phyloP scores from a whole-genome alignment of 2,329 filamentous ascomycete species.

The Colletotrichum acutatum region DNA sequence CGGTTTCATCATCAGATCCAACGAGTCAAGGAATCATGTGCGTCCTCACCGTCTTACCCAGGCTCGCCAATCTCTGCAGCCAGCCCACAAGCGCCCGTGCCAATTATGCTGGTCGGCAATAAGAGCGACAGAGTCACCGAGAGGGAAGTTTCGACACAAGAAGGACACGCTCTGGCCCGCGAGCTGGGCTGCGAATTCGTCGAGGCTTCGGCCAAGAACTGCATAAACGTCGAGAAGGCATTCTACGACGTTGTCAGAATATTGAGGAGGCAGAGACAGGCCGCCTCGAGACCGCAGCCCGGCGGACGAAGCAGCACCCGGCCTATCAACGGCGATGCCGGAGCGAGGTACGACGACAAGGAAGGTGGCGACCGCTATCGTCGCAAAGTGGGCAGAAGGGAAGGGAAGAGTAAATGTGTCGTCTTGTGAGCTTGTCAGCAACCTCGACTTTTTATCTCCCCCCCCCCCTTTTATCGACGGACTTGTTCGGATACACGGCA shows the following conservation, averaged over 20 bases:
- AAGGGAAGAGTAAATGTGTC: slow-evolving; percentile 38
- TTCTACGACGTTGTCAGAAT: slow-evolving; percentile 98
- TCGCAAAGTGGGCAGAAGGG: slow-evolving; percentile 30
- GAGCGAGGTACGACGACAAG: slow-evolving; percentile 33
- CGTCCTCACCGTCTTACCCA: slow-evolving; percentile 80
- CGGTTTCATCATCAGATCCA: slow-evolving; percentile 98
- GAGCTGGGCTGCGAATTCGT: slow-evolving; percentile 97
- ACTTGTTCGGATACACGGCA: slow-evolving; percentile 28
- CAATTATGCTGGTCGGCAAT: slow-evolving; percentile 84
- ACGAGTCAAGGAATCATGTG: slow-evolving; percentile 91
- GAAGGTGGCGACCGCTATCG: slow-evolving; percentile 35
- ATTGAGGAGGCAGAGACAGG: slow-evolving; percentile 83
- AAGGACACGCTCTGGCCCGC: slow-evolving; percentile 90
- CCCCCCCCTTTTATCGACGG: slow-evolving; percentile 8
- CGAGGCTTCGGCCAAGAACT: slow-evolving; percentile 96
- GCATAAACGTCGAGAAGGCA: slow-evolving; percentile 97
- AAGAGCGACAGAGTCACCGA: slow-evolving; percentile 98
- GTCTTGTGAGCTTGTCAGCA: slow-evolving; percentile 30
- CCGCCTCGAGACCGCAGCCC: slow-evolving; percentile 52
- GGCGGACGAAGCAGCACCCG: slow-evolving; percentile 33
- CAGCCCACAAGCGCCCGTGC: slow-evolving; percentile 75
- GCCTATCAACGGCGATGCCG: slow-evolving; percentile 32
- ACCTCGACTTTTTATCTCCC: not conserved
- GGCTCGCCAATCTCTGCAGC: slow-evolving; percentile 76
- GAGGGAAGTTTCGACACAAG: slow-evolving; percentile 95